Conservation (phyloP, 495 filamentous ascomycete genomes). For the Sabuloglossum arenarium region DNA sequence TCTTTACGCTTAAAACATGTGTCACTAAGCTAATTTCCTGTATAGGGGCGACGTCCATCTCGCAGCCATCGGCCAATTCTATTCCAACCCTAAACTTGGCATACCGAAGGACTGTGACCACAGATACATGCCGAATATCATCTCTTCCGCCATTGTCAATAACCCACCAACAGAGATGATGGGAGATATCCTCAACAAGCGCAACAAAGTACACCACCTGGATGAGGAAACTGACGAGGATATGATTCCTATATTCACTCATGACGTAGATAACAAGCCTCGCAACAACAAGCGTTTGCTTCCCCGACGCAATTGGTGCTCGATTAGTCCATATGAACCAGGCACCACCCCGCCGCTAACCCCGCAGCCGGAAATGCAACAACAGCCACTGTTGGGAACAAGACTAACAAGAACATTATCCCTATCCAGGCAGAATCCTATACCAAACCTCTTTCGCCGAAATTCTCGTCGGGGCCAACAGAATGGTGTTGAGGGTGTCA, state of each 20-base stretch:
- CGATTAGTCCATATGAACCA: constrained; percentile 63
- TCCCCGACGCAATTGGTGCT: constrained; percentile 83
- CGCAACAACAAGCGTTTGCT: constrained; percentile 85
- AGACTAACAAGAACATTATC: constrained; percentile 30
- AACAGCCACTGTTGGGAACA: constrained; percentile 9
- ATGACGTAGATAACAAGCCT: constrained; percentile 71
- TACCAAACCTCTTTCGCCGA: constrained; percentile 31
- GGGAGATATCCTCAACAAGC: constrained; percentile 78
- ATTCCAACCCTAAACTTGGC: constrained; percentile 60
- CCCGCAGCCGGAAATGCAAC: constrained; percentile 28
- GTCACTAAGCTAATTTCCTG: not conserved
- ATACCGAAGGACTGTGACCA: constrained; percentile 70
- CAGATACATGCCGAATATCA: constrained; percentile 79
- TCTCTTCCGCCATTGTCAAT: constrained; percentile 85
- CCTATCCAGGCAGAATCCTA: constrained; percentile 33
- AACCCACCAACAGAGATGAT: constrained; percentile 74
- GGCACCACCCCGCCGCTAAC: constrained; percentile 52
- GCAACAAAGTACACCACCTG: constrained; percentile 84
- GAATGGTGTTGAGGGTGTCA: constrained; percentile 27
- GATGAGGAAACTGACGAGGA: constrained; percentile 75
- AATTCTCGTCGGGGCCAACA: constrained; percentile 19
- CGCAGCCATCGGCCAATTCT: constrained; percentile 83
- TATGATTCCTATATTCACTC: constrained; percentile 80
- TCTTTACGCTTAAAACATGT: not conserved
- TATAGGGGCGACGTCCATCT: constrained; percentile 76